Conservation (phyloP, 2,329 filamentous ascomycete genomes). For the Ascochyta clinopodiicola region DNA sequence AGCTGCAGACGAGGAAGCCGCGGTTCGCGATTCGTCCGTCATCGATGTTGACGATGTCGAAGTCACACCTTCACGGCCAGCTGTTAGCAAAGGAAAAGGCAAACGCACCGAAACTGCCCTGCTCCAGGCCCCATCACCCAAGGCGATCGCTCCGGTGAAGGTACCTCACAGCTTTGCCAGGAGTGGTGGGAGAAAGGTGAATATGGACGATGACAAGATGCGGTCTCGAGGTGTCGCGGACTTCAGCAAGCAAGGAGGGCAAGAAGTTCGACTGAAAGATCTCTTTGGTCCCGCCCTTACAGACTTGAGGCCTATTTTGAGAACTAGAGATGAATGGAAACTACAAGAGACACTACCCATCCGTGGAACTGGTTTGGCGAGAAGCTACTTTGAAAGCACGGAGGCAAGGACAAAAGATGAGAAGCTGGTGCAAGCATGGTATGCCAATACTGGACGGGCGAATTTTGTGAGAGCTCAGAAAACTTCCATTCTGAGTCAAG, state of each 20-base stretch:
- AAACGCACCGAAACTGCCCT: not conserved
- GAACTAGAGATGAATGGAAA: slow-evolving; percentile 60
- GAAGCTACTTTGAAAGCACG: slow-evolving; percentile 52
- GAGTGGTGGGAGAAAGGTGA: slow-evolving; percentile 22
- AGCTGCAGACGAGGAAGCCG: slow-evolving; percentile 23
- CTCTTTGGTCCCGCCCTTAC: slow-evolving; percentile 59
- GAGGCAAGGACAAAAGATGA: slow-evolving; percentile 54
- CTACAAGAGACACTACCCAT: slow-evolving; percentile 59
- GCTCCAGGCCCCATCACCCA: not conserved
- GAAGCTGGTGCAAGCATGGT: slow-evolving; percentile 62
- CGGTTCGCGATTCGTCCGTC: slow-evolving; percentile 16
- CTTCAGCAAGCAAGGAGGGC: slow-evolving; percentile 39
- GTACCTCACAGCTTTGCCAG: slow-evolving; percentile 23
- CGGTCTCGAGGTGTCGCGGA: slow-evolving; percentile 40
- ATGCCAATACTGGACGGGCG: slow-evolving; percentile 51
- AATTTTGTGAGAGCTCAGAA: slow-evolving; percentile 54
- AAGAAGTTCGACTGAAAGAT: slow-evolving; percentile 53
- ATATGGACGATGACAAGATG: slow-evolving; percentile 22
- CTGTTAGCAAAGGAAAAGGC: slow-evolving; percentile 7
- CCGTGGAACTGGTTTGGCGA: slow-evolving; percentile 46
- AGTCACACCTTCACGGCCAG: slow-evolving; percentile 4
- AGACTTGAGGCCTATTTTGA: slow-evolving; percentile 57
- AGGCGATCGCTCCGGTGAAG: slow-evolving; percentile 2
- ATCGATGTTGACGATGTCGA: slow-evolving; percentile 17
- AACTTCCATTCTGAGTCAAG: slow-evolving; percentile 41